phyloP scores from a whole-genome alignment of 176 grass and related monocot genomes.

The Zoysia japonica region DNA sequence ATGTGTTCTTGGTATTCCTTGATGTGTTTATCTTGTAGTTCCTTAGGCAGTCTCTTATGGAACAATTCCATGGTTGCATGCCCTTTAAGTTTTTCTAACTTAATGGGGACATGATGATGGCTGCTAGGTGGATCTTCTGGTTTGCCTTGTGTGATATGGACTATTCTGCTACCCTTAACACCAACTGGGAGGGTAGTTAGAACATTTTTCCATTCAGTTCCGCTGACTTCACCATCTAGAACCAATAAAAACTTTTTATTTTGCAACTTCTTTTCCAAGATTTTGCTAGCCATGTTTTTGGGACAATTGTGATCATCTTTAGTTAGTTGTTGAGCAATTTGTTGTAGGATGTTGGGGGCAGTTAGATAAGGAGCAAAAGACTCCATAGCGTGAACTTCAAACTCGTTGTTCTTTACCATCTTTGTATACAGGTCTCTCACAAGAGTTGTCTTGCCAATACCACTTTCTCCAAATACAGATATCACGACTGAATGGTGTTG shows the following conservation, averaged over 20 bases:
- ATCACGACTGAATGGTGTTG: background rate
- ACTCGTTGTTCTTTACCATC: background rate
- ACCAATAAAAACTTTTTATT: constrained; percentile 11
- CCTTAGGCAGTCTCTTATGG: background rate
- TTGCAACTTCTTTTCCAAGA: background rate
- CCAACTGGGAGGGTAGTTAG: background rate
- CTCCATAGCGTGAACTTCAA: background rate
- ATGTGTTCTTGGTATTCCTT: background rate
- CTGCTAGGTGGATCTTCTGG: background rate
- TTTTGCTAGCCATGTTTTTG: background rate
- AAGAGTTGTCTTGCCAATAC: constrained; percentile 24
- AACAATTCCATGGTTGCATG: background rate
- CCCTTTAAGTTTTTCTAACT: background rate
- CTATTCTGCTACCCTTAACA: constrained; percentile 6
- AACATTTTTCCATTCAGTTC: constrained; percentile 9
- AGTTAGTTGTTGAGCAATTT: background rate
- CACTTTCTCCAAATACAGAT: constrained; percentile 6
- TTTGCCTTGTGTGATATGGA: constrained; percentile 8
- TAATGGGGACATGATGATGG: background rate
- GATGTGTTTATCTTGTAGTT: background rate
- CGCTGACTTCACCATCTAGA: constrained; percentile 34
- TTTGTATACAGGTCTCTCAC: constrained; percentile 19
- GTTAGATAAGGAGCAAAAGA: constrained; percentile 12
- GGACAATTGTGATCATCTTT: background rate
- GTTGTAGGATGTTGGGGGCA: background rate